phyloP scores from a whole-genome alignment of 1,284 basidiomycete species.

The Puccinia horiana region DNA sequence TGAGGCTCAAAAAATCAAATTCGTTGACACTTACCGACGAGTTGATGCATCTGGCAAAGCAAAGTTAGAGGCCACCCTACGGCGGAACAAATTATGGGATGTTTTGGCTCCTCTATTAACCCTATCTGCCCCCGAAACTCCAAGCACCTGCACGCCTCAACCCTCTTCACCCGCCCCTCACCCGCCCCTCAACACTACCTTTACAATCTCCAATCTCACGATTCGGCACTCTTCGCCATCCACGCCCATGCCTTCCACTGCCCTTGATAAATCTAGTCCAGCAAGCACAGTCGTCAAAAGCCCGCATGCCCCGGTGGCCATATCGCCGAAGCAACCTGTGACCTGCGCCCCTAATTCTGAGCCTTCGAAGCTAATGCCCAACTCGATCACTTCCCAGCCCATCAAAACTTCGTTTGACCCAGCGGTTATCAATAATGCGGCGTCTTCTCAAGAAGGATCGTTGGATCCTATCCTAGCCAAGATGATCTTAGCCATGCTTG shows the following conservation, averaged over 20 bases:
- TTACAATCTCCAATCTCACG: not conserved
- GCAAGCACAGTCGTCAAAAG: not conserved
- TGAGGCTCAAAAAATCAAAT: slow-evolving; percentile 33
- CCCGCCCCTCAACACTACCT: not conserved
- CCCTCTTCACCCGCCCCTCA: not conserved
- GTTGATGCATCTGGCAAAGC: slow-evolving; percentile 9
- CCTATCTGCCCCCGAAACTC: not conserved
- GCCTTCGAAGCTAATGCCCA: not conserved
- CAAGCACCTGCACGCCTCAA: not conserved
- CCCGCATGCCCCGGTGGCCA: not conserved
- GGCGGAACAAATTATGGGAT: slow-evolving; percentile 11
- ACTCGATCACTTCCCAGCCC: not conserved
- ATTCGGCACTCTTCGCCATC: not conserved
- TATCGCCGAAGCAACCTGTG: not conserved
- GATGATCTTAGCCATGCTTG: slow-evolving; percentile 36
- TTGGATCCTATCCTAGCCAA: slow-evolving; percentile 20
- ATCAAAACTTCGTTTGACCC: not conserved
- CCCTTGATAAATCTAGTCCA: not conserved
- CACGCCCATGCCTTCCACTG: not conserved
- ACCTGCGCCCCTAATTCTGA: not conserved
- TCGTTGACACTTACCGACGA: slow-evolving; percentile 13
- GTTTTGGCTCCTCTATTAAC: not conserved
- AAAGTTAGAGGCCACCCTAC: slow-evolving; percentile 17
- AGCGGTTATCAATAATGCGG: not conserved
- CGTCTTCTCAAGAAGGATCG: not conserved